Evolutionary conservation across 1,284 basidiomycete genomes (phyloP), one percentile per base, ranked within the genome.

Genomic region (Cryptococcus maquisensis): DNA sequence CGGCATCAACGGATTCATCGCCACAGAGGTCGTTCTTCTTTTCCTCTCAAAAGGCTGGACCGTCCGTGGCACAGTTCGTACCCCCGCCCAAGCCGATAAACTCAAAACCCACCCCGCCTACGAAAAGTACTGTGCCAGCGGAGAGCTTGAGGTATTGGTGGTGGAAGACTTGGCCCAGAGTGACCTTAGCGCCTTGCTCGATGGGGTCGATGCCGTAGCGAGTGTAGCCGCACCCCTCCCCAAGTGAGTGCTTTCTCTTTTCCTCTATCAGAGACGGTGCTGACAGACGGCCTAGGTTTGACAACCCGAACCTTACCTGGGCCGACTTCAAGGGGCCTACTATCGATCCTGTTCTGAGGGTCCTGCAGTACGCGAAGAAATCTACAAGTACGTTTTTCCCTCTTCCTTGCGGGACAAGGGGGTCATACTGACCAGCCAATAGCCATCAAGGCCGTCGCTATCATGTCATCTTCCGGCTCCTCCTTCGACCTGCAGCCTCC

Each of bases 391-490:
- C 57, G 63, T 61, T 9, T n/a, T 3, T 35, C 15, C 21, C 28
- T 18, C 37, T 35, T 49, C n/a, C n/a, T n/a, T n/a, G n/a, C n/a
- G n/a, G n/a, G n/a, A n/a, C n/a, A 4, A 28, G 18, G 9, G 1
- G 8, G 23, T 18, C 28, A 32, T 32, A 32, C 28, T 32, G 28
- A 32, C 7, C 6, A 32, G 12, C 2, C 3, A 3, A 10, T 47
- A 69, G 65, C 60, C 15, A 70, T 80, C 59, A 74, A 75, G 59
- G 68, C 74, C 23, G 69, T 80, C 47, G 72, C 79, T 37, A 61
- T 80, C 48, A 79, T 79, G 12, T 78, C 78, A 1, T 79, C 78
- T 0, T 76, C 77, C 51, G 79, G 77, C 2, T 57, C 64, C 5
- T 58, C 64, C 28, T 55, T 69, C 16, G 60, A 62, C 46, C 55